Base-by-base conservation (phyloP, 2,329 filamentous ascomycete genomes). In the Scedosporium minutisporum region DNA sequence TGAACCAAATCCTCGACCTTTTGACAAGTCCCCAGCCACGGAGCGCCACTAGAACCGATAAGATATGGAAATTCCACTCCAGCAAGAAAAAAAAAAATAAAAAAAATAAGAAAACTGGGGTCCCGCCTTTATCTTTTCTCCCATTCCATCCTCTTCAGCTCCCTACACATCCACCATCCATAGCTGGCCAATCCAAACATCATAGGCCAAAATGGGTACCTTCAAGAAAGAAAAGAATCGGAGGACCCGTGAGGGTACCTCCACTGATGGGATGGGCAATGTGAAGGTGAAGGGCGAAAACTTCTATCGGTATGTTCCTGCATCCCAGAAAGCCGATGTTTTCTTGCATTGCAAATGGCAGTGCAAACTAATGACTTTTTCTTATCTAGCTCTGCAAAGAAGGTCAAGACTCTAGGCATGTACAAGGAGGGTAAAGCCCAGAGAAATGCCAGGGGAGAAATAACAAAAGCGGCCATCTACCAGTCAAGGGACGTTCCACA, bases 241-340 rank as follows among this genome's bases (percentile, higher is more conserved):
- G 78, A 89, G 89, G 74, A 83, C 83, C 79, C 89, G 92, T 75
- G 87, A 97, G 83, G 91, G 91, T 69, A 93, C 93, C 79, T 84
- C 84, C 59, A 84, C 85, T 68, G 89, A 95, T 85, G 91, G 91
- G 74, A 91, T 96, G 85, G 87, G 79, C 70, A 97, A 97, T 78
- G 90, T 97, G 72, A 91, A 88, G 71, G 82, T 87, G 69, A 99
- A 99, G 80, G 95, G 95, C 78, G 93, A 97, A 82, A 97, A 97
- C 81, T 99, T 97, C 80, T 97, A 97, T 80, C 87, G 90, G 82
- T 88, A 79, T 65, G 41, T 18, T 60, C n/a, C 4, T 27, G 3
- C n/a, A 23, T 21, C 18, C 27, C 60, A 51, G 64, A 58, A 21
- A 29, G 23, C n/a, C n/a, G n/a, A n/a, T n/a, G n/a, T n/a, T n/a